Evolutionary conservation across 129 eudicot genomes (phyloP).

Genomic region (Mikania micrantha): DNA sequence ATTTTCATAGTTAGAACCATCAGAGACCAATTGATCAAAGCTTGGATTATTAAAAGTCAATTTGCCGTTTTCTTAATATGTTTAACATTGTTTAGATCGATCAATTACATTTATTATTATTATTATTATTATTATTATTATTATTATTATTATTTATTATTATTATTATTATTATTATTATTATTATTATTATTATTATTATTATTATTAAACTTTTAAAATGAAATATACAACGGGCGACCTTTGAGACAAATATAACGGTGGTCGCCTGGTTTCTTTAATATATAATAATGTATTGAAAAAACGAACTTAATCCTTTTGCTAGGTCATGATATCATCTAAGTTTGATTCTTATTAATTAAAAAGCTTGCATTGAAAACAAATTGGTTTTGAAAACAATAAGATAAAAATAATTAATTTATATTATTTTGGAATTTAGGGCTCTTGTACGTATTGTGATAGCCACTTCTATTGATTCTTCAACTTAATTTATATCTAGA

Average conservation of each 20-base stretch:
- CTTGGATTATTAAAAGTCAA: too few species aligned
- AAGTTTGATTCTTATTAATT: not conserved
- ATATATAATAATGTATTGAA: not conserved
- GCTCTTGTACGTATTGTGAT: not conserved
- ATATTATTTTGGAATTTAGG: not conserved
- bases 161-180: too few species aligned
- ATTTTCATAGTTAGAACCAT: too few species aligned
- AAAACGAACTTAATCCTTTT: not conserved
- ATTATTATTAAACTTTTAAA: not conserved
- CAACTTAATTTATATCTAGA: constrained; percentile 2
- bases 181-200: too few species aligned
- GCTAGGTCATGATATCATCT: not conserved
- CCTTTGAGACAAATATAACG: not conserved
- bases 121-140: too few species aligned
- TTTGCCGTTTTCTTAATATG: too few species aligned
- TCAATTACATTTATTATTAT: not conserved
- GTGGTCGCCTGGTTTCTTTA: not conserved
- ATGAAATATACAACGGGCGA: not conserved
- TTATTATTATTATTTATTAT: too few species aligned
- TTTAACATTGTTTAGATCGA: too few species aligned
- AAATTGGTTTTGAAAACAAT: not conserved
- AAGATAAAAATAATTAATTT: not conserved
- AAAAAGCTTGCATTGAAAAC: constrained; percentile 3
- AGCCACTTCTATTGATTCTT: constrained; percentile 16
- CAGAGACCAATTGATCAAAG: too few species aligned